Evolutionary conservation across 441 rosid species (phyloP).

Genomic region (Dalechampia spathulata): DNA sequence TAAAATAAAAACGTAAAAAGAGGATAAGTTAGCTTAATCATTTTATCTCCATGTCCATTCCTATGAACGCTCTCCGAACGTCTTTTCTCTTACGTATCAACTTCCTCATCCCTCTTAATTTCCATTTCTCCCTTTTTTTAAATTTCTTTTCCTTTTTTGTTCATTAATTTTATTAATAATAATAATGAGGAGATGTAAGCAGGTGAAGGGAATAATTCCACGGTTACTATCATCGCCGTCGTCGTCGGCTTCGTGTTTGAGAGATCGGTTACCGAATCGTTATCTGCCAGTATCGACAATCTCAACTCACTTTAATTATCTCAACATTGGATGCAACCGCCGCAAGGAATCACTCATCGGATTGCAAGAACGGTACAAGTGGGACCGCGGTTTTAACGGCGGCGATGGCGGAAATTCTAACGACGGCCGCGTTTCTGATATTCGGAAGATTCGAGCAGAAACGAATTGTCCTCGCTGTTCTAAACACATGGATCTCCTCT

Average conservation of each 20-base stretch:
- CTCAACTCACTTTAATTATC: conserved; percentile 33
- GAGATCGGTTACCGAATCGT: conserved; percentile 14
- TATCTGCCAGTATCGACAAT: conserved; percentile 7
- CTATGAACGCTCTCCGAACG: conserved; percentile 21
- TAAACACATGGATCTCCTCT: conserved; percentile 71
- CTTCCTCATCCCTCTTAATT: not conserved
- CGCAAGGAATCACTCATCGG: conserved; percentile 36
- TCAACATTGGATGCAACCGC: conserved; percentile 30
- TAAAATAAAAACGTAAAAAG: no score
- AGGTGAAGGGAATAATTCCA: conserved; percentile 29
- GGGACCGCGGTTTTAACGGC: conserved; percentile 51
- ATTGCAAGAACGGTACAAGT: conserved; percentile 57
- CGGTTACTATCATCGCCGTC: not conserved
- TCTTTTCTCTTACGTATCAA: conserved; percentile 7
- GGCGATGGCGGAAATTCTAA: conserved; percentile 18
- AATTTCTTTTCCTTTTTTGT: not conserved
- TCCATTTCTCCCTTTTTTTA: not conserved
- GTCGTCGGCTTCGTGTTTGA: conserved; percentile 10
- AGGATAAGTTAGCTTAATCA: no score
- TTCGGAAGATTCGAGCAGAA: conserved; percentile 72
- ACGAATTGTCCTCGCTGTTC: conserved; percentile 88
- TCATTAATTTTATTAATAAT: not conserved
- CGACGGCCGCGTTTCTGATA: conserved; percentile 8
- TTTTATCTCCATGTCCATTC: conserved; percentile 15
- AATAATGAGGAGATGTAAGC: conserved; percentile 64